Percentiles rank a stretch among this genome's conserved stretches.
phyloP scores from a whole-genome alignment of 1,139 yeast species.

The Oligophagozyma castellii region DNA sequence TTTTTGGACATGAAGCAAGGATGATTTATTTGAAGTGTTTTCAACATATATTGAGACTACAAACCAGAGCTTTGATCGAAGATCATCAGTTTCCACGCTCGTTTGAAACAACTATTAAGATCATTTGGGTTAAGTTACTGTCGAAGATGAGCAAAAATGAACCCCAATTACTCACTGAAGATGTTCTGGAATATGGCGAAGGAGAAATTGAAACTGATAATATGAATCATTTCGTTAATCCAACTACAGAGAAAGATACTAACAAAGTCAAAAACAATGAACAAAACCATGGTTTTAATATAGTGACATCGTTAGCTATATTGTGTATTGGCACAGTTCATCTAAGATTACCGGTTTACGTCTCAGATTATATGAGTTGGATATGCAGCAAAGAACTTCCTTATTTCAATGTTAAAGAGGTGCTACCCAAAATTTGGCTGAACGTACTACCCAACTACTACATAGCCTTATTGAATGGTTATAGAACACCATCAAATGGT shows the following conservation, averaged over 20 bases:
- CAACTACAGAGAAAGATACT: too few species aligned
- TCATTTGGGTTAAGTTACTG: conserved; percentile 37
- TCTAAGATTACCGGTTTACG: conserved; percentile 17
- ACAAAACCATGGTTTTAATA: conserved; percentile 9
- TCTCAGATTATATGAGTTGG: conserved; percentile 17
- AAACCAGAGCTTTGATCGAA: conserved; percentile 30
- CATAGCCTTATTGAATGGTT: conserved; percentile 18
- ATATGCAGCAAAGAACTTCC: conserved; percentile 14
- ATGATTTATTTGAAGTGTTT: conserved; percentile 35
- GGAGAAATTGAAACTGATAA: too few species aligned
- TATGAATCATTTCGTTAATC: too few species aligned
- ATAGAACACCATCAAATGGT: conserved; percentile 13
- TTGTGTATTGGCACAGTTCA: conserved; percentile 19
- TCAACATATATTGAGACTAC: conserved; percentile 42
- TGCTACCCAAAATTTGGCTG: conserved; percentile 18
- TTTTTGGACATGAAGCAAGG: conserved; percentile 43
- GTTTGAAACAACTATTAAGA: conserved; percentile 32
- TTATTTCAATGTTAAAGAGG: conserved; percentile 14
- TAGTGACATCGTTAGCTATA: conserved; percentile 15
- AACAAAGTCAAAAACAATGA: conserved; percentile 1
- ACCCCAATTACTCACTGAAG: conserved; percentile 25
- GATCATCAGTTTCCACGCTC: conserved; percentile 25
- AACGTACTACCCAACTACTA: conserved; percentile 21
- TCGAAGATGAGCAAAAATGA: conserved; percentile 10
- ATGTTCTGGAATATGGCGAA: conserved; percentile 23